Evolutionary conservation across 1,284 basidiomycete species (phyloP), one percentile per base, ranked within the genome.

Genomic region (Cryptococcus floricola): DNA sequence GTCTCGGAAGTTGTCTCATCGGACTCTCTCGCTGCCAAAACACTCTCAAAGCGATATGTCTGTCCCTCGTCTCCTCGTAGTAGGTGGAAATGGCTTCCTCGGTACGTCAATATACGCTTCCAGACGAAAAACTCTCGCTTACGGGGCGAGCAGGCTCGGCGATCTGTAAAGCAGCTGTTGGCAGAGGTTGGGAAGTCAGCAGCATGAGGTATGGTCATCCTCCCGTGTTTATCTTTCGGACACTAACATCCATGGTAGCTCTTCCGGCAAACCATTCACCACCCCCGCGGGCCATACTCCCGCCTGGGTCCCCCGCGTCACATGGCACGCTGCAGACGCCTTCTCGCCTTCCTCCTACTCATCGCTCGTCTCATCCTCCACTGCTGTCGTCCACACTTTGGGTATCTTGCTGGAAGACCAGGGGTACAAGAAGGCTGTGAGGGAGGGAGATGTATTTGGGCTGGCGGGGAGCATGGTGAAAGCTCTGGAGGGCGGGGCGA

Each of bases 61-160:
- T 2, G 63, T 73, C 10, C 71, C 66, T 0, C 58, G 61, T 81
- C 60, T 96, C 57, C 83, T 94, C 8, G 91, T 97, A 34, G 84
- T 96, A 1, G 94, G 94, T 18, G 93, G 93, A 34, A 96, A 96
- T 75, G 93, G 94, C 13, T 97, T 95, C 79, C 85, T 97, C 63
- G 93, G 91, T 89, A 64, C 59, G 80, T 59, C 58, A 59, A 13
- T 48, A 37, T 16, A 25, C 2, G 4, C 4, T 18, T 46, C 31
- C 37, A 28, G 57, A 50, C n/a, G 16, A 8, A 12, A 28, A 37
- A 53, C 28, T 19, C 16, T 31, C 13, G 18, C 7, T 23, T 19
- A 12, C 2, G 27, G 8, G 8, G 23, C 16, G 45, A n/a, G 16
- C 61, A 95, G 94, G 95, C 55, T 96, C 94, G 25, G 87, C 93